A percentile compares a stretch with the other conserved stretches of the same genome.
These are phyloP conservation scores for Strobilomyces dryophilus DNA, from an alignment of 768 basidiomycete genomes.

Conservation along the genomic window DNA sequence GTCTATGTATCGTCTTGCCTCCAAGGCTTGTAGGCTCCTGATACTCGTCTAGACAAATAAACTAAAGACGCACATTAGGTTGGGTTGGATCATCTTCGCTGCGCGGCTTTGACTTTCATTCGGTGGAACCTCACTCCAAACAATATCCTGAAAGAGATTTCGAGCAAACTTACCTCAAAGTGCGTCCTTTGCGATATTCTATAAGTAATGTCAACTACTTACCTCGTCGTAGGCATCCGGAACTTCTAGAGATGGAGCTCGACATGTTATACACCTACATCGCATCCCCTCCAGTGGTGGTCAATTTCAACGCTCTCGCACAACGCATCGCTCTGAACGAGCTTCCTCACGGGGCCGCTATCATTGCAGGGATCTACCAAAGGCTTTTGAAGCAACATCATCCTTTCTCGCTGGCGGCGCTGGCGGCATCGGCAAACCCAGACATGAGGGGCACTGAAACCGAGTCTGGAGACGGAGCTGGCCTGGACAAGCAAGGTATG, in stretches of 20 bases:
- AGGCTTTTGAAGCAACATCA: slow-evolving; percentile 11
- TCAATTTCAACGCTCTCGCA: slow-evolving; percentile 7
- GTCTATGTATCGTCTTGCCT: slow-evolving; percentile 41
- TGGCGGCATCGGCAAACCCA: neutral
- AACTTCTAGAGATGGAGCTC: neutral
- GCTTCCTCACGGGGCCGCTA: slow-evolving; percentile 18
- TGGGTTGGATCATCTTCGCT: slow-evolving; percentile 16
- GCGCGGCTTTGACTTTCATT: slow-evolving; percentile 16
- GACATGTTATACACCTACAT: slow-evolving; percentile 20
- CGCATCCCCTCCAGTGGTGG: slow-evolving; percentile 10
- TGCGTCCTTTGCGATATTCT: neutral
- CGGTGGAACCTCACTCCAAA: slow-evolving; percentile 13
- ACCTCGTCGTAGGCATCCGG: neutral
- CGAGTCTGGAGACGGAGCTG: neutral
- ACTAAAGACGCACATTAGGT: slow-evolving; percentile 7
- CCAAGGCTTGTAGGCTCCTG: slow-evolving; percentile 27
- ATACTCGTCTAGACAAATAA: neutral
- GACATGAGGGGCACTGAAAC: no score
- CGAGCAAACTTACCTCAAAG: slow-evolving; percentile 17
- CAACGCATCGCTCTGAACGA: slow-evolving; percentile 17
- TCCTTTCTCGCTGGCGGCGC: neutral
- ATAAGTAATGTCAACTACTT: neutral
- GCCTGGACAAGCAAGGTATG: neutral
- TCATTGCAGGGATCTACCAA: slow-evolving; percentile 16
- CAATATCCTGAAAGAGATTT: slow-evolving; percentile 24